Conservation (phyloP, 768 basidiomycete genomes). For the Arthromyces matolae region DNA sequence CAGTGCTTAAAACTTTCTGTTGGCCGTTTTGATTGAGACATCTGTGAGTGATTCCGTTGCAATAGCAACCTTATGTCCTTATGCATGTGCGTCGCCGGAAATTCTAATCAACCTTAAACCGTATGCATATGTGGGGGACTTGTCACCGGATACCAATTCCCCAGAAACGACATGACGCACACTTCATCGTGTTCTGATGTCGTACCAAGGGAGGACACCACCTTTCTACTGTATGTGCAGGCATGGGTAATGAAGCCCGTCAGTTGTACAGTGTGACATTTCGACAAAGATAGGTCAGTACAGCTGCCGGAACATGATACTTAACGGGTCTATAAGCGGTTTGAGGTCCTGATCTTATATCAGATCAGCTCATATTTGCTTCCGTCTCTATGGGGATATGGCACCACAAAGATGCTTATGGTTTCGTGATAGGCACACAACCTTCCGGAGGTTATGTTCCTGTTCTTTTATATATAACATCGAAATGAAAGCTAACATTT, state of each 20-base stretch:
- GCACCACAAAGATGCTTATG: slow-evolving; percentile 13
- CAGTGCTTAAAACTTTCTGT: too few species aligned
- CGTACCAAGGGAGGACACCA: background rate
- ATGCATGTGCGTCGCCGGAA: slow-evolving; percentile 9
- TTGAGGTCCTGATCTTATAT: slow-evolving; percentile 6
- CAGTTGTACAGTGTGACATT: slow-evolving; percentile 5
- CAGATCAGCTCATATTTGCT: slow-evolving; percentile 8
- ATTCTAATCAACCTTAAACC: slow-evolving; percentile 8
- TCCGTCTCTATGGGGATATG: slow-evolving; percentile 18
- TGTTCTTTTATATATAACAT: slow-evolving; percentile 21
- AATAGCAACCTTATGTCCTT: background rate
- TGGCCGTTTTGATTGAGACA: background rate
- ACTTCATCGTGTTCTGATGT: slow-evolving; percentile 5
- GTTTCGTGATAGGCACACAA: slow-evolving; percentile 20
- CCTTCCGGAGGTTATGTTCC: slow-evolving; percentile 18
- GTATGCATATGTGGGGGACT: slow-evolving; percentile 4
- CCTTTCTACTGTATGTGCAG: too few species aligned
- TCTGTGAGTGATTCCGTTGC: background rate
- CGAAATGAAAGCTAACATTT: slow-evolving; percentile 6
- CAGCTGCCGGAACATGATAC: slow-evolving; percentile 3
- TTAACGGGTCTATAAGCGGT: slow-evolving; percentile 11
- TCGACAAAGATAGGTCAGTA: slow-evolving; percentile 3
- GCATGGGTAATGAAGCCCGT: background rate
- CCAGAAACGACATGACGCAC: too few species aligned
- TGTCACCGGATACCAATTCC: slow-evolving; percentile 6